Evolutionary conservation across 805 yeast species (phyloP), one percentile per base, ranked within the genome.

Genomic region (Brettanomyces bruxellensis): DNA sequence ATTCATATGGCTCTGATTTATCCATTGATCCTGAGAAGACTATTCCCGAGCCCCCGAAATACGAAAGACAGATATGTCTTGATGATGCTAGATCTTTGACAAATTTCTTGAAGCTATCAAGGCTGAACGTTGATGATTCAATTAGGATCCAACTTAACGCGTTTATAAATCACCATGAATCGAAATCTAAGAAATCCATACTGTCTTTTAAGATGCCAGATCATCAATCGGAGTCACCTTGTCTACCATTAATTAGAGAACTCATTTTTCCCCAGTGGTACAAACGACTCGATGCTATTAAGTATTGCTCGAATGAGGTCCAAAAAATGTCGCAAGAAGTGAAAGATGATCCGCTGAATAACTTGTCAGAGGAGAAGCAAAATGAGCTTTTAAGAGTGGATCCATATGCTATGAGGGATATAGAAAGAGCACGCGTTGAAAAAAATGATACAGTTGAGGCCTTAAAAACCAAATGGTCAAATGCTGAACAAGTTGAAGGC

Each of bases 331-430:
- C 51, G 1, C 53, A 52, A 25, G 41, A 38, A 4, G 44, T 38
- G 45, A 43, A 48, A 11, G 43, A 48, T 12, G 48, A 45, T 24
- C 48, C 38, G 8, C 45, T 45, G 25, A 30, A 39, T 8, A 49
- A 41, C 51, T 51, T 47, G 47, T 49, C 28, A 44, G 55, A 40
- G 12, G 61, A 48, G 40, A 60, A 46, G 41, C 49, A 49, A 32
- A 56, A 47, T 51, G 51, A 49, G 32, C 44, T 50, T 51, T 59
- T 38, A 61, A 62, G 76, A 28, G 51, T 72, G 4, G 80, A 78
- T 53, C 81, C 83, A 1, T 78, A 78, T 51, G 75, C 75, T 3
- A 62, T 66, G 9, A 65, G 70, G 44, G 75, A 73, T 40, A 38
- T 60, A 5, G 50, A 60, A 23, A 62, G 61, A 6, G 56, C 58